Evolutionary conservation across 1,284 basidiomycete species (phyloP).

Genomic region (Naganishia liquefaciens): DNA sequence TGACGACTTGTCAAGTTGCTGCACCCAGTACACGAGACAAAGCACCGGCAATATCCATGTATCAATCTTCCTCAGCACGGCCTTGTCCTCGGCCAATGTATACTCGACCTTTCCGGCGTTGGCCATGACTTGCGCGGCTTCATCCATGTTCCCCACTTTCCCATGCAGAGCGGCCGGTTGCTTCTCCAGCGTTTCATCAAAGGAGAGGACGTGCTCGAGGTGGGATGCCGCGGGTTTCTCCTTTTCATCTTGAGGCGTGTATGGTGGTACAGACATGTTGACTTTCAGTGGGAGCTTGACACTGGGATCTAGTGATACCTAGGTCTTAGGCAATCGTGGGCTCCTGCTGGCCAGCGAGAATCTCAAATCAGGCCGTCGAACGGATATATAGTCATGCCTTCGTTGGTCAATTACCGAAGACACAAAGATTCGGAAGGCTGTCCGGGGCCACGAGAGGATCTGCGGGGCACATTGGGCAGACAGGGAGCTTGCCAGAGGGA

Average conservation of each 20-base stretch:
- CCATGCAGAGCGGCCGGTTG: constrained; percentile 24
- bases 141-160: constrained; percentile 40
- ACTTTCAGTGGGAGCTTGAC: not conserved
- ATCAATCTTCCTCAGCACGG: constrained; percentile 39
- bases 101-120: constrained; percentile 44
- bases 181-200: constrained; percentile 28
- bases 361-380: no score
- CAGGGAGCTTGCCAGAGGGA: not conserved
- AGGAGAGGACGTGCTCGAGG: constrained; percentile 26
- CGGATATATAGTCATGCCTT: no score
- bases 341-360: no score
- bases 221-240: constrained; percentile 30
- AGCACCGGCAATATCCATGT: constrained; percentile 19
- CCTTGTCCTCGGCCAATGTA: constrained; percentile 40
- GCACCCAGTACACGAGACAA: constrained; percentile 27
- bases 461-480: no score
- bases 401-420: no score
- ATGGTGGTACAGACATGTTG: constrained; percentile 9
- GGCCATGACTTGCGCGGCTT: constrained; percentile 41
- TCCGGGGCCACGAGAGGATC: no score
- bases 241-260: constrained; percentile 5
- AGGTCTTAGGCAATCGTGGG: no score
- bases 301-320: not conserved
- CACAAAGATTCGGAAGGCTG: no score
- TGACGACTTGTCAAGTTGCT: constrained; percentile 48